A percentile compares a stretch with the other conserved stretches of the same genome.
Evolutionary conservation across 2,329 filamentous ascomycete genomes (phyloP).

Genomic region (Fusarium brachygibbosum): DNA sequence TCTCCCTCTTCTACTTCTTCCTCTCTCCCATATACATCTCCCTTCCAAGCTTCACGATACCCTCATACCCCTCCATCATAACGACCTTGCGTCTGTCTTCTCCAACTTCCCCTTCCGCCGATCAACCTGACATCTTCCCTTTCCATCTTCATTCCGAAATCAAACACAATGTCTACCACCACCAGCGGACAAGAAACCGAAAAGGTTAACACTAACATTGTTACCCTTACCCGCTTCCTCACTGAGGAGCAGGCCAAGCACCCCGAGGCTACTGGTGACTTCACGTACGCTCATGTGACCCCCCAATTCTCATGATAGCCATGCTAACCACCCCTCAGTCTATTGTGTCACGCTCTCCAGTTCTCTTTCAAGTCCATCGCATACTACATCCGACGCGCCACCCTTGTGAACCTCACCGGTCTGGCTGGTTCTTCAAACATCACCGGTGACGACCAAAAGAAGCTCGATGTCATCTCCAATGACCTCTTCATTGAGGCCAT

Average conservation of each 20-base stretch:
- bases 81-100: slow-evolving; percentile 14
- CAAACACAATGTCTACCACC: slow-evolving; percentile 54
- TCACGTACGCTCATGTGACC: slow-evolving; percentile 74
- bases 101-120: slow-evolving; percentile 30
- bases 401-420: slow-evolving; percentile 94
- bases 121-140: slow-evolving; percentile 27
- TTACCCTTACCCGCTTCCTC: slow-evolving; percentile 94
- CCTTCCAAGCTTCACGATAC: slow-evolving; percentile 31
- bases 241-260: slow-evolving; percentile 96
- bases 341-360: slow-evolving; percentile 96
- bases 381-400: slow-evolving; percentile 97
- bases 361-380: slow-evolving; percentile 99
- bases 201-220: slow-evolving; percentile 94
- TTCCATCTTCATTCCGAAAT: slow-evolving; percentile 29
- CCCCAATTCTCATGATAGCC: slow-evolving; percentile 14
- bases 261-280: slow-evolving; percentile 96
- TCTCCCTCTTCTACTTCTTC: slow-evolving; percentile 22
- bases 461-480: slow-evolving; percentile 98
- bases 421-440: slow-evolving; percentile 94
- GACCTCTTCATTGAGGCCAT: slow-evolving; percentile 97
- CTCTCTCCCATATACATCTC: slow-evolving; percentile 19
- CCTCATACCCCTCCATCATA: slow-evolving; percentile 36
- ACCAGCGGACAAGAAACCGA: slow-evolving; percentile 70
- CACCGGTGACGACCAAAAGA: slow-evolving; percentile 99
- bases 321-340: slow-evolving; percentile 63